phyloP scores from a whole-genome alignment of 2,329 filamentous ascomycete genomes.

The Xylariaceae sp. region DNA sequence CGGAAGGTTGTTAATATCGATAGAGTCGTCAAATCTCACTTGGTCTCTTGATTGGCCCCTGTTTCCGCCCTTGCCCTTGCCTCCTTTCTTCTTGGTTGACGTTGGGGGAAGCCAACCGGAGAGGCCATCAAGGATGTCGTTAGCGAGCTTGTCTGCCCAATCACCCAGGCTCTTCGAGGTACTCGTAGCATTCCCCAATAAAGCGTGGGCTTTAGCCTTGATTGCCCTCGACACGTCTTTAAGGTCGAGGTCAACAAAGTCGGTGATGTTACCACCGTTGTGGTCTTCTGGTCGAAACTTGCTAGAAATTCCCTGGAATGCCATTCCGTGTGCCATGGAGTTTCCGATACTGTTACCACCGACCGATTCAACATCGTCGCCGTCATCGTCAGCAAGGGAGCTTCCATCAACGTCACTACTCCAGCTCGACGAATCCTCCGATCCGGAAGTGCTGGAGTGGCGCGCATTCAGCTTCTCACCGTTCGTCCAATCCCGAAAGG shows the following conservation, averaged over 20 bases:
- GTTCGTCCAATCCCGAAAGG: conserved; percentile 17
- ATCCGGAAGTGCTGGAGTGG: conserved; percentile 2
- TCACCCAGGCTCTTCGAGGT: not conserved
- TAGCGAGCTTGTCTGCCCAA: conserved; percentile 6
- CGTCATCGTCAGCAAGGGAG: not conserved
- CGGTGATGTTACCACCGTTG: not conserved
- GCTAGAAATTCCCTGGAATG: not conserved
- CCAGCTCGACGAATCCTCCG: conserved; percentile 4
- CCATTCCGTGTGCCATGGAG: not conserved
- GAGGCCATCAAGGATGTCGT: not conserved
- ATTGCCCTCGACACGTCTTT: conserved; percentile 10
- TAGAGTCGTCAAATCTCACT: not conserved
- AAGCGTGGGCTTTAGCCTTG: conserved; percentile 3
- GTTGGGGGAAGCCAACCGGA: not conserved
- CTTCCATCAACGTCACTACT: not conserved
- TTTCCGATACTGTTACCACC: not conserved
- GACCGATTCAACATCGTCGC: not conserved
- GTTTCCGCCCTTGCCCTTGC: not conserved
- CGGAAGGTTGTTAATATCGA: not conserved
- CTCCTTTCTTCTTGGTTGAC: not conserved
- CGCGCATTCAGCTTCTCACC: not conserved
- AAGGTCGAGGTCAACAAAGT: conserved; percentile 1
- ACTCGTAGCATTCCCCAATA: not conserved
- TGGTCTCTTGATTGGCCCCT: not conserved
- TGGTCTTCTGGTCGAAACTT: not conserved